Conservation (phyloP, 768 basidiomycete species). For the Lactarius hengduanensis region DNA sequence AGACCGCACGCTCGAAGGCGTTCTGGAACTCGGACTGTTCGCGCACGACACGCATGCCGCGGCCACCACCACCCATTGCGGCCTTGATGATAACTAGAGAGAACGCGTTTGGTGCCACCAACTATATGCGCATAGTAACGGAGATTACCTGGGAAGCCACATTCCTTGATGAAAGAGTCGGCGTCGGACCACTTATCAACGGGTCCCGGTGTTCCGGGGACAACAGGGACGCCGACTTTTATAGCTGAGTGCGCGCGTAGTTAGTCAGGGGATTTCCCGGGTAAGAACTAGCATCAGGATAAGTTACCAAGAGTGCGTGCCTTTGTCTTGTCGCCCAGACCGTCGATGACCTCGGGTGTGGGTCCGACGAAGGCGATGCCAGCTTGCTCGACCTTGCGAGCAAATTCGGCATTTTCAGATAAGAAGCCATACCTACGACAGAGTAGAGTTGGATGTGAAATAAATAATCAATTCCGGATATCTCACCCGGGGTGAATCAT, state of each 20-base stretch:
- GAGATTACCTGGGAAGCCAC: conserved; percentile 81
- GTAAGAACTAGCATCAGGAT: conserved; percentile 16
- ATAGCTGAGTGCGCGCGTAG: conserved; percentile 53
- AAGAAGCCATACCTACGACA: conserved; percentile 87
- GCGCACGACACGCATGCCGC: conserved; percentile 98
- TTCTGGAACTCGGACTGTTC: conserved; percentile 89
- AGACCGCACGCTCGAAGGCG: conserved; percentile 88
- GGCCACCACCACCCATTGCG: conserved; percentile 97
- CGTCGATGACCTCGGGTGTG: conserved; percentile 93
- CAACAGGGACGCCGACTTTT: conserved; percentile 89
- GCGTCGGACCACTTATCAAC: conserved; percentile 79
- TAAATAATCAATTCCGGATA: not conserved
- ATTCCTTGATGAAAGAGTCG: conserved; percentile 87
- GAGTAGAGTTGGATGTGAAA: not conserved
- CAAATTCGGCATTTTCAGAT: conserved; percentile 95
- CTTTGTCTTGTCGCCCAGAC: conserved; percentile 98
- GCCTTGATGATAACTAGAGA: conserved; percentile 94
- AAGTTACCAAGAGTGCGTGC: conserved; percentile 78
- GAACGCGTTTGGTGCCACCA: not conserved
- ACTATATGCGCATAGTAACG: conserved; percentile 9
- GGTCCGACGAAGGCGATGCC: conserved; percentile 98
- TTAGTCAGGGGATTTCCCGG: conserved; percentile 13
- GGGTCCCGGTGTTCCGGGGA: conserved; percentile 97
- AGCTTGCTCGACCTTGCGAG: conserved; percentile 96
- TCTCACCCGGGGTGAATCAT: conserved; percentile 98